Base-by-base conservation (phyloP, 495 filamentous ascomycete genomes). In the Daldinia caldariorum region DNA sequence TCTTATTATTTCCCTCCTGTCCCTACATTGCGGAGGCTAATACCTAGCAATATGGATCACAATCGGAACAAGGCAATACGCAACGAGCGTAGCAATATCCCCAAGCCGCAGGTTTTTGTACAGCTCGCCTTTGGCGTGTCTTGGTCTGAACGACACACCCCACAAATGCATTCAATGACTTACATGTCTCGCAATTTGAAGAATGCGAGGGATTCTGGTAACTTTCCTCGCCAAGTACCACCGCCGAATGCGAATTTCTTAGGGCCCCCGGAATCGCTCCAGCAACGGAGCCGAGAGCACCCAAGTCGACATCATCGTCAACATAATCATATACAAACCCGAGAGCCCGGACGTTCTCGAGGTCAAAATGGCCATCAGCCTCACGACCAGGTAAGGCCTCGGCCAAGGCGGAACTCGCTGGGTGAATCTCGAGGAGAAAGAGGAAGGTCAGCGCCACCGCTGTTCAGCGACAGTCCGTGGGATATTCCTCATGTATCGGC, bases 41-140 rank as follows among this genome's bases (percentile, higher is more conserved):
- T 65, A 47, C 57, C 69, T 61, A 69, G 71, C 66, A 69, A 49
- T 73, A 78, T 78, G 75, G 71, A 78, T 32, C 63, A 76, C 41
- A 74, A 64, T 58, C 69, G 64, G 39, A 70, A 69, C 45, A 67
- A 47, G 37, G 61, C 69, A 51, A 69, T 73, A 61, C 60, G 67
- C 29, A 69, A 71, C 29, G 58, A 75, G 59, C 72, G 67, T 47
- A 62, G 29, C 55, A 61, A 54, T 50, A 64, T 67, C 29, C 61
- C 59, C 61, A 79, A 57, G 22, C 83, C 83, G 50, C 81, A 83
- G 43, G 70, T 84, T 32, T 83, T 83, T 47, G 71, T 84, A 1
- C 80, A 83, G 29, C 64, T 84, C 61, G 80, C 81, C 59, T 82
- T 83, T 37, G 78, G 82, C 35, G 72, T 84, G 22, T 83, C 82